Evolutionary conservation across 805 yeast genomes (phyloP).

Genomic region (Saturnispora gosingensis): DNA sequence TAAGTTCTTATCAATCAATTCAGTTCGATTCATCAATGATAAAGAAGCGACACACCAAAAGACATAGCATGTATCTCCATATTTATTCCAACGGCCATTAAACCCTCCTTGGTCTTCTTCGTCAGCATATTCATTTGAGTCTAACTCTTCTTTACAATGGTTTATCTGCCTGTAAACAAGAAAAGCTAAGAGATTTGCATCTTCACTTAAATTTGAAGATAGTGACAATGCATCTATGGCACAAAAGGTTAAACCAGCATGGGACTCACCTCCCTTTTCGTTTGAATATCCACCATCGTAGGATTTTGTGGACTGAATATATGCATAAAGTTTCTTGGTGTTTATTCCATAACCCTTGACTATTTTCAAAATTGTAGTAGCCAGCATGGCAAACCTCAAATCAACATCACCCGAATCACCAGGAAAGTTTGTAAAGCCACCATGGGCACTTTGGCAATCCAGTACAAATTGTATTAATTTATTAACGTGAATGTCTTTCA

Average conservation of each 20-base stretch:
- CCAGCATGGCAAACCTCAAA: slow-evolving; percentile 66
- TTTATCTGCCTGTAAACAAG: slow-evolving; percentile 53
- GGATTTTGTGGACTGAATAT: slow-evolving; percentile 29
- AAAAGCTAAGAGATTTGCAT: slow-evolving; percentile 41
- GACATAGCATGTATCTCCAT: slow-evolving; percentile 78
- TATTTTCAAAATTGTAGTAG: slow-evolving; percentile 50
- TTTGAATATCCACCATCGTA: slow-evolving; percentile 71
- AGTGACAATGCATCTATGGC: slow-evolving; percentile 56
- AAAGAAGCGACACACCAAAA: slow-evolving; percentile 74
- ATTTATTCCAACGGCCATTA: slow-evolving; percentile 81
- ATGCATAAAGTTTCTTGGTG: slow-evolving; percentile 29
- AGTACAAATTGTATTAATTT: slow-evolving; percentile 46
- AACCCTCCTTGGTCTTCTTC: slow-evolving; percentile 61
- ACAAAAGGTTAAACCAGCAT: slow-evolving; percentile 83
- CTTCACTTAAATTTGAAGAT: slow-evolving; percentile 22
- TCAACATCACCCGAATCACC: slow-evolving; percentile 45
- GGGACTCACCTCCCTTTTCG: slow-evolving; percentile 46
- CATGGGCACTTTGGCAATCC: slow-evolving; percentile 51
- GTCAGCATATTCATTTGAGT: slow-evolving; percentile 29
- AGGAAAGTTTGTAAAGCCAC: slow-evolving; percentile 43
- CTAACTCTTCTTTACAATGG: slow-evolving; percentile 22
- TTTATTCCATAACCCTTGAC: slow-evolving; percentile 37
- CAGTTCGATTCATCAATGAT: slow-evolving; percentile 27
- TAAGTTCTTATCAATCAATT: slow-evolving; percentile 29
- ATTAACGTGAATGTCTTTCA: slow-evolving; percentile 29